These are phyloP conservation scores for Fusarium pseudocircinatum DNA, from an alignment of 2,329 filamentous ascomycete species.

Conservation along the genomic window DNA sequence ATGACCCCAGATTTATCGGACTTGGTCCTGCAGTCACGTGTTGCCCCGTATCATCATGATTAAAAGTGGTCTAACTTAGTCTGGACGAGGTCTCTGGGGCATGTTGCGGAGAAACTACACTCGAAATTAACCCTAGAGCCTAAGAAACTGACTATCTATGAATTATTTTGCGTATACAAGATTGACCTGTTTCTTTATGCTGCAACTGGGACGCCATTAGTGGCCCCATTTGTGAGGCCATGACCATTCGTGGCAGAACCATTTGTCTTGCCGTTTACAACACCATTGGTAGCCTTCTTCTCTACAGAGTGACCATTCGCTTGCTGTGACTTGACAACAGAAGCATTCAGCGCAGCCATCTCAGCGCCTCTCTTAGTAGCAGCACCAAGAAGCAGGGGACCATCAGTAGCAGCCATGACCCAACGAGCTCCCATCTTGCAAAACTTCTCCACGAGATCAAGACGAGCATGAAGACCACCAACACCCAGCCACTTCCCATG, in stretches of 20 bases:
- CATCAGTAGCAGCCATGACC: constrained; percentile 46
- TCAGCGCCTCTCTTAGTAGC: constrained; percentile 39
- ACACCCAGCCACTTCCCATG: constrained; percentile 52
- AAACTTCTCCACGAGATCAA: constrained; percentile 54
- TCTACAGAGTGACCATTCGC: not conserved
- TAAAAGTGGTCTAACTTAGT: not conserved
- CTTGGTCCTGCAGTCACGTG: constrained; percentile 18
- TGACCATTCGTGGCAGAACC: not conserved
- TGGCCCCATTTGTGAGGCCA: not conserved
- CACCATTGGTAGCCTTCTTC: not conserved
- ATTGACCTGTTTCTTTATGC: not conserved
- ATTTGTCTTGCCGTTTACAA: not conserved
- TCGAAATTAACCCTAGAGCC: not conserved
- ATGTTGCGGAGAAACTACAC: not conserved
- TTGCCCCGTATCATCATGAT: too few relatives aligned
- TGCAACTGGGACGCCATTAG: not conserved
- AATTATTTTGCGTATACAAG: not conserved
- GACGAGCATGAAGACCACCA: constrained; percentile 51
- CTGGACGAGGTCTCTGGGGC: not conserved
- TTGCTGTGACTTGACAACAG: constrained; percentile 6
- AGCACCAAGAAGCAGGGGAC: constrained; percentile 39
- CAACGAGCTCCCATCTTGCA: constrained; percentile 44
- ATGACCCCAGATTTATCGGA: constrained; percentile 8
- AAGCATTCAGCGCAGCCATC: constrained; percentile 38
- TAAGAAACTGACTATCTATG: not conserved